Base-by-base conservation (phyloP, 768 basidiomycete genomes). In the Gloeostereum incarnatum region DNA sequence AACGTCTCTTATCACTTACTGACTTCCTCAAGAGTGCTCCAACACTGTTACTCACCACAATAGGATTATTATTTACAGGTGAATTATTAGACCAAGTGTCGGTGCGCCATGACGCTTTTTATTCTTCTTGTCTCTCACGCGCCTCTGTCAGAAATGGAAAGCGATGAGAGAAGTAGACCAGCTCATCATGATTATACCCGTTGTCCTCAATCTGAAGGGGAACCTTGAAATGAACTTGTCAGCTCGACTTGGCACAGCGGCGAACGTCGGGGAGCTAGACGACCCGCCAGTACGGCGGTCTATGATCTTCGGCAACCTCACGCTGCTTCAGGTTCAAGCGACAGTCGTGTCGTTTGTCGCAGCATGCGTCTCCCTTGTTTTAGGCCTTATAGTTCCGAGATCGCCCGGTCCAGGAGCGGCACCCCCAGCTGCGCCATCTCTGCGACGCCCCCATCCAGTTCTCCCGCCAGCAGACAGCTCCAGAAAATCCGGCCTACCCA, bases 181-280 rank as follows among this genome's bases (percentile, higher is more conserved):
- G 55, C 79, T 98, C 39, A 91, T 98, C 49, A 90, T 98, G 69
- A 88, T 98, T 38, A 81, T 97, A 3, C 93, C 94, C 8, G 91
- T 93, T 44, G 66, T 98, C 14, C 73, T 90, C 46, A 98, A 98
- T 49, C 75, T 99, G 40, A 97, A 96, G 51, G 96, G 94, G n/a
- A 90, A 99, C 52, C 73, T 98, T 25, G 96, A 98, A 59, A 98
- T 98, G 94, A 97, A 96, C 47, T 78, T 99, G 5, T 93, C 92
- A 3, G 91, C 96, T 1, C 75, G 94, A 10, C 70, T 99, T n/a
- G 84, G 87, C 1, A 99, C 96, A 0, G 84, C 92, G 1, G 86
- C 93, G 4, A 96, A 97, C 48, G 81, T 93, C 36, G 94, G 94
- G 31, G 78, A 91, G 44, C 77, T 99, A 4, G 91, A 98, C 54